These are phyloP conservation scores for Zychaea mexicana DNA, from an alignment of 371 early-diverging fungal genomes.

Conservation along the genomic window DNA sequence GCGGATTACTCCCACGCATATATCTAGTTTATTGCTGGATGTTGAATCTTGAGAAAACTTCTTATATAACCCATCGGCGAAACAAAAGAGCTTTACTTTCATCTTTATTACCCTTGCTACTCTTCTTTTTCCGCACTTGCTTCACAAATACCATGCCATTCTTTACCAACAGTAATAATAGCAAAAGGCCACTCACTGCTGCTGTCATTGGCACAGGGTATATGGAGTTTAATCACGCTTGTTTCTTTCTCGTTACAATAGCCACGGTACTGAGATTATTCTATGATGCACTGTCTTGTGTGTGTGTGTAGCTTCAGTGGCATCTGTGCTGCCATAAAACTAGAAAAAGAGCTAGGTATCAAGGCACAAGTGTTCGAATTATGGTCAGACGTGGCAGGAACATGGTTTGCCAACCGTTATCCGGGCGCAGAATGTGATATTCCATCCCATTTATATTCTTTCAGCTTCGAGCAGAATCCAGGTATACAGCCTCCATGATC, in stretches of 20 bases:
- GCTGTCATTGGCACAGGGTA: constrained; percentile 30
- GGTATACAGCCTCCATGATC: constrained; percentile 38
- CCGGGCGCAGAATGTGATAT: constrained; percentile 67
- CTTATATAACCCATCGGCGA: no score
- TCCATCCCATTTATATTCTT: constrained; percentile 55
- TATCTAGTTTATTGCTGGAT: no score
- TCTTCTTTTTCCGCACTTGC: no score
- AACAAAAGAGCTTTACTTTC: no score
- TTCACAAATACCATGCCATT: no score
- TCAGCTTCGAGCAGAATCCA: constrained; percentile 51
- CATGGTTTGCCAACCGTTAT: constrained; percentile 61
- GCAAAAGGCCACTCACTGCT: constrained; percentile 8
- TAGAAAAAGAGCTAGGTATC: constrained; percentile 50
- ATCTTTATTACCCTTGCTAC: no score
- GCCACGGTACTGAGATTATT: neutral
- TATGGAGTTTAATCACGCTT: neutral
- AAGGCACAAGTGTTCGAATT: constrained; percentile 53
- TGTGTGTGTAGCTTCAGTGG: constrained; percentile 60
- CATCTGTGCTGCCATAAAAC: constrained; percentile 56
- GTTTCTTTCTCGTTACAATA: neutral
- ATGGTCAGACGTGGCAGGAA: constrained; percentile 56
- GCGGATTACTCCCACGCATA: no score
- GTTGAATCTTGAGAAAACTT: no score
- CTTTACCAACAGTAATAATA: no score
- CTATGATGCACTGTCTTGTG: neutral